These are phyloP conservation scores for Phaeosphaeria sp. DNA, from an alignment of 2,329 filamentous ascomycete genomes.

Conservation along the genomic window DNA sequence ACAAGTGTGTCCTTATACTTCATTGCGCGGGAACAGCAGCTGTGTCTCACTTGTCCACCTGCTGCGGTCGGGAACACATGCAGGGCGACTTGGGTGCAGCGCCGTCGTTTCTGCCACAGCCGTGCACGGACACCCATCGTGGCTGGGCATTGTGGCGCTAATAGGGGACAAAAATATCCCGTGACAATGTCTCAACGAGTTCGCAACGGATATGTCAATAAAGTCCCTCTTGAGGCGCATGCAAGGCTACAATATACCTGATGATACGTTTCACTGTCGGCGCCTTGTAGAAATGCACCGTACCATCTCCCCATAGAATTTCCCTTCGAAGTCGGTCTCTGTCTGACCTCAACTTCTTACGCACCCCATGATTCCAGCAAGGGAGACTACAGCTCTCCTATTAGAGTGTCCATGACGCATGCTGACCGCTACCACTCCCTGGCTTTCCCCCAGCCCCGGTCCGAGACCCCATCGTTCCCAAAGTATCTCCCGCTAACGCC, in stretches of 20 bases:
- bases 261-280: not conserved
- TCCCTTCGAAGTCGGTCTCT: no score
- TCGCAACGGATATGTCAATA: not conserved
- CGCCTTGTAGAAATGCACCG: not conserved
- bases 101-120: conserved; percentile 11
- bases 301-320: not conserved
- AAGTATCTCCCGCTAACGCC: conserved; percentile 15
- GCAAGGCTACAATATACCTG: not conserved
- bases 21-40: conserved; percentile 33
- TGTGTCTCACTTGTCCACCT: conserved; percentile 22
- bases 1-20: conserved; percentile 22
- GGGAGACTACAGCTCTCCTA: not conserved
- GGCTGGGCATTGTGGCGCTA: conserved; percentile 8
- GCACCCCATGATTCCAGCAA: not conserved
- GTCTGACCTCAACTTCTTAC: not conserved
- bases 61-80: conserved; percentile 16
- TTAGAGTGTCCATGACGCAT: not conserved
- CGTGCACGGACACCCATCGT: not conserved
- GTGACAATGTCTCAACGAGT: not conserved
- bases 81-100: conserved; percentile 23
- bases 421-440: conserved; percentile 9
- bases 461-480: conserved; percentile 15
- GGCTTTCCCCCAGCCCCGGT: conserved; percentile 12
- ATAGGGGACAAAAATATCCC: conserved; percentile 1
- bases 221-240: not conserved